Base-by-base conservation (phyloP, 495 filamentous ascomycete species). In the Terfezia claveryi region DNA sequence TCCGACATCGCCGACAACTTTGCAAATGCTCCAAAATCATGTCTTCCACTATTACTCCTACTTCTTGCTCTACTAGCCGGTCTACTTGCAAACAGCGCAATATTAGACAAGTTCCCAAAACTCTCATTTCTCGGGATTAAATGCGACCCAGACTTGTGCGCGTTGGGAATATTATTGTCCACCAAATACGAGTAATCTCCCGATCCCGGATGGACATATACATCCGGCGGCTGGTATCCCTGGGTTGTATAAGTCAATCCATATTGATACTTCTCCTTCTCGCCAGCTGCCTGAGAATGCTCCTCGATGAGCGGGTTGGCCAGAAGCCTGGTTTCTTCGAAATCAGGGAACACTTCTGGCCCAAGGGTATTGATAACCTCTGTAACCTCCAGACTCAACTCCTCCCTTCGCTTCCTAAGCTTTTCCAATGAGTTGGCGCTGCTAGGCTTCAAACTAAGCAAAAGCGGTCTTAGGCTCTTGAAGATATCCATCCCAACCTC, bases 401-500 rank as follows among this genome's bases (percentile, higher is more conserved):
- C 71, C 4, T 74, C 81, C 54, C 91, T 81, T 49, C 76, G 73
- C 59, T 79, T 69, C 37, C 86, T 79, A 36, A 99, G 79, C 59
- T 82, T 81, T 54, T 83, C 77, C 44, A 99, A 74, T 10, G 80
- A 84, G 68, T 93, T 93, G 65, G 79, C 79, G 1, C 84, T 85
- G 9, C 79, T 78, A 2, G 91, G 91, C 59, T 82, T 83, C 56
- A 99, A 73, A 51, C 80, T 86, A n/a, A 94, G 69, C n/a, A 92
- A 69, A 9, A 99, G 78, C 1, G 91, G 91, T 1, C 84, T 77
- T 11, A 99, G 78, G 0, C 91, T 96, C 69, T 96, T 99, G 69
- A 87, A 59, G 51, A 99, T 95, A 63, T 99, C 91, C 89, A 99
- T 96, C 36, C 87, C 91, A 52, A 89, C 80, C 67, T 99, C 91